A percentile compares a stretch with the other conserved stretches of the same genome.
Conservation (phyloP, 306 rosid genomes). For the Betula pendula region DNA sequence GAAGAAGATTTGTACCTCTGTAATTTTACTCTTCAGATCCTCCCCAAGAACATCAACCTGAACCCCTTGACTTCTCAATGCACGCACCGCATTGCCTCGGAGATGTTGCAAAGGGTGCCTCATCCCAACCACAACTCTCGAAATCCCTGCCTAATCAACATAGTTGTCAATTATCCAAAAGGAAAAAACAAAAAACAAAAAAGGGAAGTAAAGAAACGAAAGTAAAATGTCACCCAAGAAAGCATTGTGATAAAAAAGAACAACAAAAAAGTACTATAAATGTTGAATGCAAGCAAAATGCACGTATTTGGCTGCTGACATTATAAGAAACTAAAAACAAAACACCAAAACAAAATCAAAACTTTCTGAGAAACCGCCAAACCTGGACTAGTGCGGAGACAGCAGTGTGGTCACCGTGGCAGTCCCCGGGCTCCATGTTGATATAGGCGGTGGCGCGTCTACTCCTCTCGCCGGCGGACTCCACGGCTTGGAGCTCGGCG, state of each 20-base stretch:
- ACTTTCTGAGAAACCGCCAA: not conserved
- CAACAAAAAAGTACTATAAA: not conserved
- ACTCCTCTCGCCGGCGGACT: constrained; percentile 50
- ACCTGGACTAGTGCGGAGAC: constrained; percentile 86
- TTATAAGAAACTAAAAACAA: not conserved
- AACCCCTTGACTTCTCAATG: constrained; percentile 73
- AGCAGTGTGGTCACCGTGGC: constrained; percentile 75
- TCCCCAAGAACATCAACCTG: constrained; percentile 84
- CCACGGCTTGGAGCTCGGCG: constrained; percentile 80
- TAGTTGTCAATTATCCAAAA: constrained; percentile 30
- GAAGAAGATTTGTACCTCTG: constrained; percentile 51
- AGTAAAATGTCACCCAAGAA: not conserved
- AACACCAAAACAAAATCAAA: not conserved
- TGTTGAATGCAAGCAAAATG: too few relatives aligned
- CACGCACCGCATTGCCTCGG: constrained; percentile 78
- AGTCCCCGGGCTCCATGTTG: constrained; percentile 92
- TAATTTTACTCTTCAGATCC: constrained; percentile 60
- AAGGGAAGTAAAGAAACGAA: constrained; percentile 1
- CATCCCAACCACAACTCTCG: constrained; percentile 83
- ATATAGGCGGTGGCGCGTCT: constrained; percentile 71
- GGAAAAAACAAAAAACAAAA: constrained; percentile 15
- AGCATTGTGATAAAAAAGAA: not conserved
- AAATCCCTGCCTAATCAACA: constrained; percentile 79
- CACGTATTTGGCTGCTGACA: not conserved
- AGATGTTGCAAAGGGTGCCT: constrained; percentile 89